Percentiles rank a stretch among this genome's conserved stretches.
phyloP scores from a whole-genome alignment of 805 yeast species.

The Barnettozyma californica region DNA sequence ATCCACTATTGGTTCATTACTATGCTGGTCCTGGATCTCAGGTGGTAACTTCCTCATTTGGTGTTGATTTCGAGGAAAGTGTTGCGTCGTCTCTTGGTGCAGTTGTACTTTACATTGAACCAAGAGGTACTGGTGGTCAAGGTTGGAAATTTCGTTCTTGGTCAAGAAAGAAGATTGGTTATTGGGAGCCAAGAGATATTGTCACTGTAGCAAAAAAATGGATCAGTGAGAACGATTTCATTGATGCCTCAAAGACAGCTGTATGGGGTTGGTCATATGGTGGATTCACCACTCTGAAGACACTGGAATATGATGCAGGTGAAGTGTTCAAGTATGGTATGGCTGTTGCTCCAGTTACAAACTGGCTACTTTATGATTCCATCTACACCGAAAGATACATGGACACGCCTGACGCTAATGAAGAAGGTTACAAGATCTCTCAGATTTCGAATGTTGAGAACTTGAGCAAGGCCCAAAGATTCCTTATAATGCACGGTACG shows the following conservation, averaged over 20 bases:
- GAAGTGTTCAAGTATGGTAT: conserved; percentile 79
- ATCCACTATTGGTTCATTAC: conserved; percentile 87
- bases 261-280: conserved; percentile 99
- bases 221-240: conserved; percentile 40
- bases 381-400: conserved; percentile 93
- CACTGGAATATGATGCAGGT: conserved; percentile 75
- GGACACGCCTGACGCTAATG: conserved; percentile 71
- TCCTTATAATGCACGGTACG: conserved; percentile 91
- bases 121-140: conserved; percentile 92
- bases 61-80: conserved; percentile 63
- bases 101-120: conserved; percentile 90
- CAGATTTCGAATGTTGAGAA: conserved; percentile 52
- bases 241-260: conserved; percentile 64
- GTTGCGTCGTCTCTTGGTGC: conserved; percentile 74
- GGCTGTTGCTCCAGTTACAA: conserved; percentile 97
- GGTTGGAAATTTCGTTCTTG: conserved; percentile 72
- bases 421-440: conserved; percentile 55
- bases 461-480: conserved; percentile 55
- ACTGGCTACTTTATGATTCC: conserved; percentile 89
- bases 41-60: conserved; percentile 55
- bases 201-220: conserved; percentile 67
- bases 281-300: conserved; percentile 86
- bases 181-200: conserved; percentile 83
- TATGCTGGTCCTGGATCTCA: conserved; percentile 98
- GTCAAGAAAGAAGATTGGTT: conserved; percentile 78